phyloP scores from a whole-genome alignment of 1,284 basidiomycete genomes.

The Amylostereum areolatum region DNA sequence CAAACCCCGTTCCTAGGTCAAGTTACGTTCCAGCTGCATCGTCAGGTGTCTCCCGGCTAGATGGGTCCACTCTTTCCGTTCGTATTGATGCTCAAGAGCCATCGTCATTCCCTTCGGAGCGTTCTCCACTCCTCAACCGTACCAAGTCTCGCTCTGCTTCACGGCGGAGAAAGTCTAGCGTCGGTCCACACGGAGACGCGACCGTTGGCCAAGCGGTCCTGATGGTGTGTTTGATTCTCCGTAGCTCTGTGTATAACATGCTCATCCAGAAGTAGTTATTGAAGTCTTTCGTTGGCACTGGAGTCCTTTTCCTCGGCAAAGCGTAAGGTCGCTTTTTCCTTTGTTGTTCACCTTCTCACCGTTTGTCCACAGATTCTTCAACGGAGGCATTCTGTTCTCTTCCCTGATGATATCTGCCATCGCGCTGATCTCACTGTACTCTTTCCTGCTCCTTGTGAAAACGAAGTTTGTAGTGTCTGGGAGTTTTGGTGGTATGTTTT shows the following conservation, averaged over 20 bases:
- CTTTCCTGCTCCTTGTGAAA: conserved; percentile 89
- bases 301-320: conserved; percentile 93
- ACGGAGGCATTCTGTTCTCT: conserved; percentile 94
- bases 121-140: conserved; percentile 20
- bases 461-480: conserved; percentile 88
- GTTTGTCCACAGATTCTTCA: conserved; percentile 67
- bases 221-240: conserved; percentile 54
- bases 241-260: conserved; percentile 3
- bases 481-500: conserved; percentile 78
- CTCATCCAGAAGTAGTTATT: conserved; percentile 50
- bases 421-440: conserved; percentile 86
- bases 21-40: conserved; percentile 11
- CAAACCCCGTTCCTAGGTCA: conserved; percentile 1
- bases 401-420: conserved; percentile 74
- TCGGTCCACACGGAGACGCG: conserved; percentile 72
- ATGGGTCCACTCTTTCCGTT: conserved; percentile 5
- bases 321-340: conserved; percentile 45
- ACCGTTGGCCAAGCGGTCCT: conserved; percentile 84
- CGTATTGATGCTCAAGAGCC: conserved; percentile 9
- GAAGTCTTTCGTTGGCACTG: conserved; percentile 96
- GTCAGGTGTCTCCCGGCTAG: conserved; percentile 17
- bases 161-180: conserved; percentile 48
- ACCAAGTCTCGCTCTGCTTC: conserved; percentile 37
- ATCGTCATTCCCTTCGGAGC: conserved; percentile 18
- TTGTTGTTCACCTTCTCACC: neutral